A percentile compares a stretch with the other conserved stretches of the same genome.
phyloP scores from a whole-genome alignment of 768 basidiomycete species.

The Ramaria sp. region DNA sequence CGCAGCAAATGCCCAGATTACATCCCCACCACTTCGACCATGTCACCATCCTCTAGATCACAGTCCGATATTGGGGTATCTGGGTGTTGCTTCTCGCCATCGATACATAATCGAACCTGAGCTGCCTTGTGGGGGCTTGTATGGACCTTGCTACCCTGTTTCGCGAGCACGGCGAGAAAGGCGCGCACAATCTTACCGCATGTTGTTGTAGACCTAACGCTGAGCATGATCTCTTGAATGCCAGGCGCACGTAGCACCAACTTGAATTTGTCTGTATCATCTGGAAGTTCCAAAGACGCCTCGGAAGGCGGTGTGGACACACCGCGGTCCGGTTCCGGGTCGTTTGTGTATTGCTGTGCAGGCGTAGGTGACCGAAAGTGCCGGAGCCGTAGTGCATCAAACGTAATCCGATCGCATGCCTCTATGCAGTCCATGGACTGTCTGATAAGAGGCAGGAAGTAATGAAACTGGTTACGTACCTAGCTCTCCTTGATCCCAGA shows the following conservation, averaged over 20 bases:
- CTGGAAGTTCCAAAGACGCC: slow-evolving; percentile 26
- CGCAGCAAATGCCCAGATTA: slow-evolving; percentile 13
- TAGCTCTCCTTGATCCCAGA: slow-evolving; percentile 60
- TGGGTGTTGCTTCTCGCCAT: slow-evolving; percentile 62
- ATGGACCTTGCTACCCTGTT: slow-evolving; percentile 15
- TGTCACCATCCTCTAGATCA: slow-evolving; percentile 72
- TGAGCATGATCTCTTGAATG: slow-evolving; percentile 47
- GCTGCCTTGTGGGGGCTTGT: slow-evolving; percentile 30
- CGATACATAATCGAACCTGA: slow-evolving; percentile 68
- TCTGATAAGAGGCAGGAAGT: background rate
- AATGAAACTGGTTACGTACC: slow-evolving; percentile 30
- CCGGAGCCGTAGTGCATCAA: slow-evolving; percentile 47
- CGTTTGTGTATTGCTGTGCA: slow-evolving; percentile 13
- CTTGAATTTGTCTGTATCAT: slow-evolving; percentile 43
- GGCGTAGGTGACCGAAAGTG: slow-evolving; percentile 19
- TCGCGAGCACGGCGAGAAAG: slow-evolving; percentile 35
- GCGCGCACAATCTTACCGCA: slow-evolving; percentile 68
- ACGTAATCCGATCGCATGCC: slow-evolving; percentile 53
- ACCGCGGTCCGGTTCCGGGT: slow-evolving; percentile 13
- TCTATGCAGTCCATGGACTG: slow-evolving; percentile 28
- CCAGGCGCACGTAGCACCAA: slow-evolving; percentile 52
- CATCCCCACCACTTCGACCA: slow-evolving; percentile 64
- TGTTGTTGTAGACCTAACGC: slow-evolving; percentile 63
- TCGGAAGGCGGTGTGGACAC: slow-evolving; percentile 10
- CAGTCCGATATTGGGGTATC: slow-evolving; percentile 50